Evolutionary conservation across 352 stramenopile genomes (phyloP).

Genomic region (Aphanomyces stellatus): DNA sequence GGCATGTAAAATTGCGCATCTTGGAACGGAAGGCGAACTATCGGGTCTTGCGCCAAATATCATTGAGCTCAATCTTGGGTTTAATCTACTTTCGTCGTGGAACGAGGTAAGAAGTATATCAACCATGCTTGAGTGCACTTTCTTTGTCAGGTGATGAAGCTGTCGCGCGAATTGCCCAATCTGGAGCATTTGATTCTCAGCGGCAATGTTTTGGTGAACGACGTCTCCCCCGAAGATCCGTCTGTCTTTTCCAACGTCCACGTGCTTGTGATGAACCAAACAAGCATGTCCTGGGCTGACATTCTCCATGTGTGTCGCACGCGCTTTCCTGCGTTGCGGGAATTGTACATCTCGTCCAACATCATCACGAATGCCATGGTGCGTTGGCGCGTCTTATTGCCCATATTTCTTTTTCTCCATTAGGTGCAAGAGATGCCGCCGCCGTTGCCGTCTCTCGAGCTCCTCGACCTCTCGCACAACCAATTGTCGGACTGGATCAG

Average conservation of each 20-base stretch:
- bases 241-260: slow-evolving; percentile 36
- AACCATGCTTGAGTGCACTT: background rate
- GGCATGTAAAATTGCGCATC: slow-evolving; percentile 39
- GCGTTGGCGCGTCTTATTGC: no score
- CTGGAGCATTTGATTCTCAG: slow-evolving; percentile 69
- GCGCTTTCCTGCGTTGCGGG: slow-evolving; percentile 47
- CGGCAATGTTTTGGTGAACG: slow-evolving; percentile 44
- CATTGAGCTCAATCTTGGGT: slow-evolving; percentile 60
- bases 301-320: slow-evolving; percentile 30
- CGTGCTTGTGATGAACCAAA: slow-evolving; percentile 67
- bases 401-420: no score
- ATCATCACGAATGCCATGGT: slow-evolving; percentile 42
- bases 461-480: slow-evolving; percentile 65
- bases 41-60: slow-evolving; percentile 38
- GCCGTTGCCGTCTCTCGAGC: slow-evolving; percentile 25
- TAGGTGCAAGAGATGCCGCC: no score
- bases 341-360: slow-evolving; percentile 55
- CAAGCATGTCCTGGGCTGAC: slow-evolving; percentile 29
- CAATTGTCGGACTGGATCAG: slow-evolving; percentile 36
- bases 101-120: slow-evolving; percentile 35
- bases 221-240: slow-evolving; percentile 5
- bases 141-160: slow-evolving; percentile 2
- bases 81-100: slow-evolving; percentile 66
- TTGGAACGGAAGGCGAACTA: slow-evolving; percentile 34
- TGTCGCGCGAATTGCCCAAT: slow-evolving; percentile 33